Base-by-base conservation (phyloP, 208 protist genomes). In the Trichomonas tenax region DNA sequence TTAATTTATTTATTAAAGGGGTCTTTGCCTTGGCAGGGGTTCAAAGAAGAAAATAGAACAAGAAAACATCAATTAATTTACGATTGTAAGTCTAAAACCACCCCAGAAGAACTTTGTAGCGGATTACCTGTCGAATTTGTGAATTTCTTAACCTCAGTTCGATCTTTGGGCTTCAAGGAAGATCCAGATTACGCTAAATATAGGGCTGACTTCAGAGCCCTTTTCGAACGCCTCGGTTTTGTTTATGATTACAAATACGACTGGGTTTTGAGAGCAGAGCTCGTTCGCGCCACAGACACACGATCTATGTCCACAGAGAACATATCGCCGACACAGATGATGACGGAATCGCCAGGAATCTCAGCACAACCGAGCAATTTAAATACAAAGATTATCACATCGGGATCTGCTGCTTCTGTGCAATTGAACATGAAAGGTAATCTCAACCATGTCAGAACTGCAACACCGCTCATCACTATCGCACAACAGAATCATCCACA, bases 1-100 rank as follows among this genome's bases (percentile, higher is more conserved):
- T 97, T 99, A 26, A 98, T 99, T 97, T 99, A 99, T 97, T 99
- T 99, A 96, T 97, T 99, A 48, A 98, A 98, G 48, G 99, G 99
- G 26, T 98, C 97, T 45, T 97, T 99, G 82, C 99, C 99, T 72
- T 99, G 99, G 99, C 99, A 99, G 97, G 99, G 98, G 0, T 97
- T 99, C 6, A 44, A 46, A 46, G 40, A n/a, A 44, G 82, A 89
- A 89, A 99, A 98, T 14, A 99, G 99, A 97, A 98, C 99, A 97
- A 98, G 99, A 96, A 99, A 99, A 96, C 99, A 99, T 97, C 98
- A 99, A 86, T 98, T 98, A 96, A 99, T 99, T 96, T 98, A 97
- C 48, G 98, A 99, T 96, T 98, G 98, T 82, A 99, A 99, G 98
- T 98, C 98, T 97, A 97, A 97, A 41, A 99, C 98, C 8, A 97